phyloP scores from a whole-genome alignment of 192 early-diverging fungal genomes.

The Coemansia sp. region DNA sequence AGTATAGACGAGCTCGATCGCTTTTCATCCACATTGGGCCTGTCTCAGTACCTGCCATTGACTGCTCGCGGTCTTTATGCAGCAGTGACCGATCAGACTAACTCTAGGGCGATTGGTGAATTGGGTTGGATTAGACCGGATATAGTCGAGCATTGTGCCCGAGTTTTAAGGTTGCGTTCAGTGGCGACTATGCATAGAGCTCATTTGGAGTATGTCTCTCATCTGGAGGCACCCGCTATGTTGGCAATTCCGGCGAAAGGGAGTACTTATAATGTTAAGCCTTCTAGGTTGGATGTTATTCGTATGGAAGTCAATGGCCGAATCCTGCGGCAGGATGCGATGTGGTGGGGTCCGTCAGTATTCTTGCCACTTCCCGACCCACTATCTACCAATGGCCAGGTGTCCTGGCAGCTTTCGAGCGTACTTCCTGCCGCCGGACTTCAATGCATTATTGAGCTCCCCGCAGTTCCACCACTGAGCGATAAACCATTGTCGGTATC shows the following conservation, averaged over 20 bases:
- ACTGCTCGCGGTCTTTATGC: conserved; percentile 22
- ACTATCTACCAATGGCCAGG: background rate
- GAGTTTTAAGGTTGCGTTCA: conserved; percentile 24
- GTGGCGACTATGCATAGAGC: conserved; percentile 29
- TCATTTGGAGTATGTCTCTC: conserved; percentile 14
- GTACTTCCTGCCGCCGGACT: conserved; percentile 36
- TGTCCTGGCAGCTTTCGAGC: background rate
- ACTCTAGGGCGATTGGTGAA: background rate
- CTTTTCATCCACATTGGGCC: conserved; percentile 10
- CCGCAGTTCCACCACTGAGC: background rate
- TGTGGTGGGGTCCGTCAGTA: conserved; percentile 23
- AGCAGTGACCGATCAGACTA: conserved; percentile 13
- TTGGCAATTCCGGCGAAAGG: conserved; percentile 8
- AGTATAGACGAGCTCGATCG: conserved; percentile 37
- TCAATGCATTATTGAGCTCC: conserved; percentile 36
- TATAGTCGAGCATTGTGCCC: conserved; percentile 39
- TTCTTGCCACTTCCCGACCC: conserved; percentile 11
- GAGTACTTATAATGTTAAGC: background rate
- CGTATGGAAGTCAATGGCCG: conserved; percentile 17
- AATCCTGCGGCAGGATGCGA: conserved; percentile 35
- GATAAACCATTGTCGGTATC: conserved; percentile 9
- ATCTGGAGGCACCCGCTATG: background rate
- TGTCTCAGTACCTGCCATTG: conserved; percentile 24
- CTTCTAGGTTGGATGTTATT: conserved; percentile 19
- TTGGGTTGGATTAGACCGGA: conserved; percentile 30